Evolutionary conservation across 2,329 filamentous ascomycete species (phyloP), one percentile per base, ranked within the genome.

Genomic region (Colletotrichum eleusines): DNA sequence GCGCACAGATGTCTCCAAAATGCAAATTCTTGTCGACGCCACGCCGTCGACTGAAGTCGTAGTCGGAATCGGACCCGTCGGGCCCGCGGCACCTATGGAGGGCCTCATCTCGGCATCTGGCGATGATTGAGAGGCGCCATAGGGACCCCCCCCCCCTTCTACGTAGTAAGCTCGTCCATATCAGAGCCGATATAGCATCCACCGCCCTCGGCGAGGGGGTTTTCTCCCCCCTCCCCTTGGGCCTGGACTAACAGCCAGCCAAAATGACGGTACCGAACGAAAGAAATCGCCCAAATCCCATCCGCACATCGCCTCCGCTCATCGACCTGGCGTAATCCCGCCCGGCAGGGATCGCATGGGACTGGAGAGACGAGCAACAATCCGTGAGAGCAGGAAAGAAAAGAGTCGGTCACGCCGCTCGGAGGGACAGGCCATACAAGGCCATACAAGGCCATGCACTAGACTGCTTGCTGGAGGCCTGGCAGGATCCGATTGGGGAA

Each of bases 31-130:
- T 48, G 20, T 38, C 44, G 26, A 38, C 8, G 14, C 31, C 44
- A 18, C 23, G 31, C 31, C 35, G 14, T 20, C 58, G 26, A n/a
- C n/a, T n/a, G n/a, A n/a, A n/a, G n/a, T n/a, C n/a, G n/a, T n/a
- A n/a, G n/a, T n/a, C n/a, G n/a, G n/a, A n/a, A n/a, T n/a, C n/a
- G n/a, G n/a, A n/a, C n/a, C n/a, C n/a, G n/a, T n/a, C n/a, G n/a
- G n/a, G 31, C 42, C 51, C 33, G 57, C 50, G 33, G 50, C 31
- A 33, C 44, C 50, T 38, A 57, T 63, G 48, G 63, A 33, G 42
- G 63, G 57, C 55, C 63, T 58, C 42, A 26, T 62, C 67, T 23
- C 63, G 54, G 50, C 51, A 50, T 55, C 7, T 8, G 11, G 66
- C 35, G 42, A 38, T 63, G 16, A 26, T 14, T 50, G 11, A 5